These are phyloP conservation scores for Vigna reflexopilosa DNA, from an alignment of 306 rosid genomes.

Conservation along the genomic window DNA sequence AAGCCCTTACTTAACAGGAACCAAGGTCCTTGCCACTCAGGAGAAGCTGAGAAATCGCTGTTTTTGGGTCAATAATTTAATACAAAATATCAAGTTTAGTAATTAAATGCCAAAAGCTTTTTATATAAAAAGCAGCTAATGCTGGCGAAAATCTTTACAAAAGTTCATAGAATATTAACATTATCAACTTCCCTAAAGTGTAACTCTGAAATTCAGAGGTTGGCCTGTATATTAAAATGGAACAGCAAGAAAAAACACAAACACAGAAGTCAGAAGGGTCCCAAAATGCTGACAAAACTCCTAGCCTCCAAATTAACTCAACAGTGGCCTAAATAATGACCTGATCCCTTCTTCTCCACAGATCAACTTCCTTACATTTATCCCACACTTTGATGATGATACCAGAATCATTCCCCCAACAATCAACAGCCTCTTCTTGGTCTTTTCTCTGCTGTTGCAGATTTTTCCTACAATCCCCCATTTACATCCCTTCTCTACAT, in stretches of 20 bases:
- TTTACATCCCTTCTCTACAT: not conserved
- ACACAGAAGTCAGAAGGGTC: not conserved
- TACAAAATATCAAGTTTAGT: not conserved
- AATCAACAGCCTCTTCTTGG: not conserved
- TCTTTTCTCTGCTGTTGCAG: not conserved
- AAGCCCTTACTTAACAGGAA: not conserved
- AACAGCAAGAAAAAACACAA: not conserved
- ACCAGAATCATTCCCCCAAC: not conserved
- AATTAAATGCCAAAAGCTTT: not conserved
- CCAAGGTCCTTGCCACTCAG: slow-evolving; percentile 11
- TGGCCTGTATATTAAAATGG: not conserved
- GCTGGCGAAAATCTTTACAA: not conserved
- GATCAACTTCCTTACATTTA: not conserved
- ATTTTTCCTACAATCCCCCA: not conserved
- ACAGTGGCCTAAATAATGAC: not conserved
- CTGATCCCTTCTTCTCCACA: slow-evolving; percentile 6
- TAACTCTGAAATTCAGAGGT: not conserved
- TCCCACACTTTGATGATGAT: not conserved
- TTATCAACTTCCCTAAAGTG: not conserved
- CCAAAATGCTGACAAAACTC: not conserved
- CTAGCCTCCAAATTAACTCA: slow-evolving; percentile 7
- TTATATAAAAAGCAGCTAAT: not conserved
- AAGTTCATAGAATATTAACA: slow-evolving; percentile 18
- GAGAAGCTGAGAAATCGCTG: not conserved
- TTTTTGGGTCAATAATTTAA: not conserved